Base-by-base conservation (phyloP, 495 filamentous ascomycete genomes). In the Bacidia rubella region DNA sequence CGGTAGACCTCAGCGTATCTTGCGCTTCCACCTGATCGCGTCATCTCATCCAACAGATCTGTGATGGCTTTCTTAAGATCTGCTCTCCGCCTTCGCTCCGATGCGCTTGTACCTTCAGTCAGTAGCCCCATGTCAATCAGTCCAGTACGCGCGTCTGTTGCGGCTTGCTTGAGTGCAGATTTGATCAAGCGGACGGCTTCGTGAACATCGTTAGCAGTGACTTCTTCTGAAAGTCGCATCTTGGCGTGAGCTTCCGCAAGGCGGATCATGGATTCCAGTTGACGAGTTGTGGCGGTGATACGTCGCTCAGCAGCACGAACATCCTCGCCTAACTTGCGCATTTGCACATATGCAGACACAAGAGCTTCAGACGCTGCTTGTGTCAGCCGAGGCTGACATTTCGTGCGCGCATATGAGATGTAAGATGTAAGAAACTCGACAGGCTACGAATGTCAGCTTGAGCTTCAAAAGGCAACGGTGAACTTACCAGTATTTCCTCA, bases 211-310 rank as follows among this genome's bases (percentile, higher is more conserved):
- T 79, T 77, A 11, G 71, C 76, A 0, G 86, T 90, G 38, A 98
- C 93, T 42, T 70, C 73, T 0, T 68, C 58, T 0, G 85, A 81
- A 10, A 98, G 74, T 24, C 92, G 82, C 92, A 98, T 98, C 62
- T 95, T 95, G 20, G 92, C 92, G 68, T 97, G 94, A 12, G 92
- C 90, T 73, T 98, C 92, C 1, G 90, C 73, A 2, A 98, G 80
- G 39, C 92, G 88, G 64, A 98, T 96, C 85, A 97, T 97, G 29
- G 83, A 89, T 67, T 98, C 92, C 32, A 98, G 72, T 65, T 98
- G 92, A 49, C 92, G 77, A 11, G 92, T 98, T 10, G 92, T 98
- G 44, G 92, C 92, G 1, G 92, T 98, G 67, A 98, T 97, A 57
- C 92, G 85, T 67, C 94, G 90, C 63, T 98, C 92, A 1, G 83